Conservation (phyloP, 2,329 filamentous ascomycete genomes). For the Colletotrichum limetticola region DNA sequence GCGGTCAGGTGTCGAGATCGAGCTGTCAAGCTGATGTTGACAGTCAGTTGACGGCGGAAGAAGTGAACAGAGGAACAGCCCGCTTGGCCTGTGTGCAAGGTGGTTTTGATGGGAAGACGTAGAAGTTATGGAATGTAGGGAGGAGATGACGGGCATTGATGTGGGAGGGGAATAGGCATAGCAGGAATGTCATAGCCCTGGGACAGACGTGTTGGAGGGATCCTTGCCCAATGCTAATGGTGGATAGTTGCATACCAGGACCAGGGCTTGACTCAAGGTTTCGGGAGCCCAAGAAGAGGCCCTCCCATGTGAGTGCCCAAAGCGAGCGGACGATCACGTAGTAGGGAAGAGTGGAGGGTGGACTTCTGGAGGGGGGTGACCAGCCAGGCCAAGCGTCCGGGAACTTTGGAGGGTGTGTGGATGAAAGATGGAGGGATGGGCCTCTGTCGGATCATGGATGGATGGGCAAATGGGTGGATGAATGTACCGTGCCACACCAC, state of each 20-base stretch:
- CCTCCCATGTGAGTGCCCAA: constrained; percentile 34
- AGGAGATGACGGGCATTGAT: constrained; percentile 35
- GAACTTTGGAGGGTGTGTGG: constrained; percentile 24
- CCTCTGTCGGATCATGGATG: background rate
- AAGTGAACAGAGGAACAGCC: constrained; percentile 7
- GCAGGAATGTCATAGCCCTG: constrained; percentile 36
- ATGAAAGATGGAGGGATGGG: background rate
- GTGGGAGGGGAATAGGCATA: constrained; percentile 32
- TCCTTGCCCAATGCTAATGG: constrained; percentile 31
- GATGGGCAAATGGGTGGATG: background rate
- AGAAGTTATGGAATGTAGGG: constrained; percentile 35
- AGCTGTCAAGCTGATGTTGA: constrained; percentile 22
- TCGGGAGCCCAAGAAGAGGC: constrained; percentile 34
- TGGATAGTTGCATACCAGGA: constrained; percentile 37
- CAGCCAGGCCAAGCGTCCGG: constrained; percentile 28
- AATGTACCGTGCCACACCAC: constrained; percentile 15
- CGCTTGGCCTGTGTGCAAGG: constrained; percentile 27
- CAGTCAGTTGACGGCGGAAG: constrained; percentile 25
- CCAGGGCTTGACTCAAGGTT: constrained; percentile 36
- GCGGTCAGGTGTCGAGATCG: constrained; percentile 2
- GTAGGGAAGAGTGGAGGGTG: constrained; percentile 24
- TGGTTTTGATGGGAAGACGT: constrained; percentile 32
- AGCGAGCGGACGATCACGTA: constrained; percentile 34
- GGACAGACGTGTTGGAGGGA: constrained; percentile 33
- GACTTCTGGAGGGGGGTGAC: background rate